Conservation (phyloP, 225 moss, liverwort and hornwort species). For the Anthoceros angustus region DNA sequence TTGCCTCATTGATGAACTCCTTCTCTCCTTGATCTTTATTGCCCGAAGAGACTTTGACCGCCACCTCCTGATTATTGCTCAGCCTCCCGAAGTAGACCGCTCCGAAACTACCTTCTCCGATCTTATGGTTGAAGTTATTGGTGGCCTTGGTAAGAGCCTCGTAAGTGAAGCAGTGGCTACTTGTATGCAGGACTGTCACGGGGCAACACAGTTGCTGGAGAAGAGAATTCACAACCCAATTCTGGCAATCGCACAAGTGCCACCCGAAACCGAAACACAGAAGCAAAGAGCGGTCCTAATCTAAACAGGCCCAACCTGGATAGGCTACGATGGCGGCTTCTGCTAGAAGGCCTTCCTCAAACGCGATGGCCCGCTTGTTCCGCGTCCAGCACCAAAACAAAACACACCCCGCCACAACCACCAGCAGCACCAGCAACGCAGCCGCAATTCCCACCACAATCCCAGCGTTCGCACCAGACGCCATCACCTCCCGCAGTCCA, state of each 20-base stretch:
- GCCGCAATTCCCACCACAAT: not conserved
- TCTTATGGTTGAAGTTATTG: not conserved
- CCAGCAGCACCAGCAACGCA: not conserved
- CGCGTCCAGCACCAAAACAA: not conserved
- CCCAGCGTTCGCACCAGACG: not conserved
- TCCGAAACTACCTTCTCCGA: slow-evolving; percentile 47
- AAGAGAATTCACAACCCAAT: too few species aligned
- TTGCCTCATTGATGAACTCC: slow-evolving; percentile 42
- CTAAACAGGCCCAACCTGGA: too few species aligned
- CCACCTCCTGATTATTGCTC: slow-evolving; percentile 32
- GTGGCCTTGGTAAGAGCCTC: not conserved
- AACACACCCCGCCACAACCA: not conserved
- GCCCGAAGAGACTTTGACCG: slow-evolving; percentile 36
- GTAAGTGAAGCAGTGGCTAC: not conserved
- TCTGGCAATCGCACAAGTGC: too few species aligned
- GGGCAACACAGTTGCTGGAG: too few species aligned
- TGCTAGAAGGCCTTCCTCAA: not conserved
- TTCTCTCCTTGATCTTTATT: slow-evolving; percentile 31
- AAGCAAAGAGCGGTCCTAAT: too few species aligned
- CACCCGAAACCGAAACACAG: too few species aligned
- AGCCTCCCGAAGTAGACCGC: slow-evolving; percentile 39
- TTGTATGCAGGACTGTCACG: not conserved
- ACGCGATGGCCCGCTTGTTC: not conserved
- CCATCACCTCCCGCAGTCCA: slow-evolving; percentile 1
- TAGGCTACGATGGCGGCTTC: not conserved